Conservation (phyloP, 2,329 filamentous ascomycete species). For the Pseudogymnoascus sp. region DNA sequence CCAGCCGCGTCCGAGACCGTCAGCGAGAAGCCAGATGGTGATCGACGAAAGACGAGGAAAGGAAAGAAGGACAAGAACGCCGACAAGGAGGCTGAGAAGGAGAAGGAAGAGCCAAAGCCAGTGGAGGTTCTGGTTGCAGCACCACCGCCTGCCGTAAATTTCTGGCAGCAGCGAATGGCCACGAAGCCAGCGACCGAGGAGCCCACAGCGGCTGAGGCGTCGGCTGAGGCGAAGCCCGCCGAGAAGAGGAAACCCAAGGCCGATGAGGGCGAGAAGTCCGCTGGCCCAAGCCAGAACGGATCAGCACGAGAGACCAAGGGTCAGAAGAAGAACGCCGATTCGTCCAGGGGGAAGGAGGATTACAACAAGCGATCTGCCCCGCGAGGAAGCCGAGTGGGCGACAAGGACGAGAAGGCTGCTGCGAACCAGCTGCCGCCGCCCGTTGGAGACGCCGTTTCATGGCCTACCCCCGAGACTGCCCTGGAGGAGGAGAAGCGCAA, state of each 20-base stretch:
- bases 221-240: neutral
- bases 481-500: constrained; percentile 72
- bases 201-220: neutral
- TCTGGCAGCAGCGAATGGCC: constrained; percentile 74
- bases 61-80: constrained; percentile 34
- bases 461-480: constrained; percentile 83
- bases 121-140: constrained; percentile 68
- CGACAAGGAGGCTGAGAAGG: constrained; percentile 47
- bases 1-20: constrained; percentile 57
- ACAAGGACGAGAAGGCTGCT: constrained; percentile 28
- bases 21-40: constrained; percentile 29
- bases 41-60: constrained; percentile 27
- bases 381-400: constrained; percentile 23
- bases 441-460: constrained; percentile 68
- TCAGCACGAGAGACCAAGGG: constrained; percentile 29
- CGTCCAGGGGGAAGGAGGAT: constrained; percentile 25
- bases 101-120: constrained; percentile 51
- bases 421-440: constrained; percentile 47
- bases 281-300: constrained; percentile 21
- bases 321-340: constrained; percentile 34
- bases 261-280: constrained; percentile 29
- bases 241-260: constrained; percentile 34
- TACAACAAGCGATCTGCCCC: constrained; percentile 24
- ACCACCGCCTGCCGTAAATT: constrained; percentile 73
- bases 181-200: constrained; percentile 28